Evolutionary conservation across 2,329 filamentous ascomycete species (phyloP).

Genomic region (Phaeoacremonium minimum): DNA sequence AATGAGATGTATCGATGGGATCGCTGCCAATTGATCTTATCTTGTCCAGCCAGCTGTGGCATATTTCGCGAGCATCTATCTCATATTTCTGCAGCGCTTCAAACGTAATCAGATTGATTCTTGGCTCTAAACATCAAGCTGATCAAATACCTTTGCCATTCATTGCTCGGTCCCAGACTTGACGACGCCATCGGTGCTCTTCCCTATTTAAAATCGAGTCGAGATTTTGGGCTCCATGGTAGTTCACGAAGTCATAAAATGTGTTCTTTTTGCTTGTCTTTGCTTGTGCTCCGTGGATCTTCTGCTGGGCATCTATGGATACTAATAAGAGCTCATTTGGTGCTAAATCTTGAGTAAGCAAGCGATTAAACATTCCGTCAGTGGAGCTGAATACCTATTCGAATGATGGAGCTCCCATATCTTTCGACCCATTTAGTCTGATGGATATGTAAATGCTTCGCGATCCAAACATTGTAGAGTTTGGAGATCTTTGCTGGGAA

Average conservation of each 20-base stretch:
- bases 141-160: constrained; percentile 14
- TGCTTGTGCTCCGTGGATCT: constrained; percentile 15
- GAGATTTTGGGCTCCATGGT: constrained; percentile 13
- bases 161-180: constrained; percentile 19
- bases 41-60: constrained; percentile 14
- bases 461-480: neutral
- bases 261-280: constrained; percentile 13
- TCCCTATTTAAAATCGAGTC: constrained; percentile 14
- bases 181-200: constrained; percentile 16
- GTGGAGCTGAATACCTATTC: neutral
- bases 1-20: constrained; percentile 16
- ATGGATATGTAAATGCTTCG: neutral
- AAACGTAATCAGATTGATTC: too few species aligned
- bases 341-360: too few species aligned
- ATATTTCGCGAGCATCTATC: constrained; percentile 11
- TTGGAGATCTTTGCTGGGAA: constrained; percentile 3
- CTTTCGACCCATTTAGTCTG: neutral
- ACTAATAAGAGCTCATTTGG: constrained; percentile 15
- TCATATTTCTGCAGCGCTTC: constrained; percentile 15
- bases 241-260: constrained; percentile 12
- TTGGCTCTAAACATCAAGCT: too few species aligned
- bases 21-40: constrained; percentile 10
- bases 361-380: too few species aligned
- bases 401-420: neutral
- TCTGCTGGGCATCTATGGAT: constrained; percentile 10